Conservation (phyloP, 1,284 basidiomycete genomes). For the Hypsizygus ulmarius region DNA sequence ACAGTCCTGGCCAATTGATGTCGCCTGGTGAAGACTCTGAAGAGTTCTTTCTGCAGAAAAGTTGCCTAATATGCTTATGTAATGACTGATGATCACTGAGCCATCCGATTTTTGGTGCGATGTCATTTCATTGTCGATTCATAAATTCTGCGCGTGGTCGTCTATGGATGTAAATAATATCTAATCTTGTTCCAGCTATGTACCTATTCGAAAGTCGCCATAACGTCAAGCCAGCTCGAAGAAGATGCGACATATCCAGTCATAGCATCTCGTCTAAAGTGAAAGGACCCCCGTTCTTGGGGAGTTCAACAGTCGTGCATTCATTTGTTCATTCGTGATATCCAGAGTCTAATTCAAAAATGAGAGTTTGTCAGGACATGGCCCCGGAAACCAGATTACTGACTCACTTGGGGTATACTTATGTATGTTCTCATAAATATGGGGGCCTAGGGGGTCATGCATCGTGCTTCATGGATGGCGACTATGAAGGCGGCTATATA, state of each 20-base stretch:
- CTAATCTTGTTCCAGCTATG: background rate
- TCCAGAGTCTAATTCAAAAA: too few relatives aligned
- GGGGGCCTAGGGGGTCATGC: background rate
- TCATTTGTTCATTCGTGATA: too few relatives aligned
- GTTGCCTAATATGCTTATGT: slow-evolving; percentile 14
- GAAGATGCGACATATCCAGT: too few relatives aligned
- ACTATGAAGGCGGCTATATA: slow-evolving; percentile 10
- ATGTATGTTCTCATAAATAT: slow-evolving; percentile 4
- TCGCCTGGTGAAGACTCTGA: slow-evolving; percentile 10
- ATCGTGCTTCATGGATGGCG: slow-evolving; percentile 12
- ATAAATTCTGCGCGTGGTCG: background rate
- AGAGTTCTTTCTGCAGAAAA: slow-evolving; percentile 9
- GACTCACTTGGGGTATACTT: too few relatives aligned
- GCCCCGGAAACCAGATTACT: too few relatives aligned
- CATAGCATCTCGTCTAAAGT: too few relatives aligned
- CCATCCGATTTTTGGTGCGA: too few relatives aligned
- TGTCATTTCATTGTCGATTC: background rate
- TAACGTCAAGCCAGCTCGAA: too few relatives aligned
- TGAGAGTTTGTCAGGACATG: too few relatives aligned
- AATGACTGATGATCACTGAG: slow-evolving; percentile 6
- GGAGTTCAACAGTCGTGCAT: too few relatives aligned
- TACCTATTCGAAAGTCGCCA: too few relatives aligned
- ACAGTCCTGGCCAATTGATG: slow-evolving; percentile 14
- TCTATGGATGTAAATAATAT: slow-evolving; percentile 1
- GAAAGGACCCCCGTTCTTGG: too few relatives aligned